Conservation (phyloP, 352 stramenopile genomes). For the Globisporangium recalcitrans region DNA sequence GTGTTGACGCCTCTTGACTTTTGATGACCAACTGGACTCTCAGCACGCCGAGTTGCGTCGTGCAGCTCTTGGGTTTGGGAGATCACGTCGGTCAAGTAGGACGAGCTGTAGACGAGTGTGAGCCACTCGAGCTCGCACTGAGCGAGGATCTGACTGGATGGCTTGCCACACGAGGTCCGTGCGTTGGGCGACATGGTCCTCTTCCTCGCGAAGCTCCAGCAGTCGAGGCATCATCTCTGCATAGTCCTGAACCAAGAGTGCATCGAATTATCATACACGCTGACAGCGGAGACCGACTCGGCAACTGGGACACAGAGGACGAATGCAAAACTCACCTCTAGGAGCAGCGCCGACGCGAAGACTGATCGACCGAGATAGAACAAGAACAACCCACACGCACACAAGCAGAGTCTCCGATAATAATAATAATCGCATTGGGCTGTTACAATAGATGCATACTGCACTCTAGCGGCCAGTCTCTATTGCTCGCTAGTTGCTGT, state of each 20-base stretch:
- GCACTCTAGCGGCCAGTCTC: no score
- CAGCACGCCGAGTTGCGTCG: background rate
- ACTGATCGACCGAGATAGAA: no score
- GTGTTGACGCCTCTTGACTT: no score
- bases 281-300: no score
- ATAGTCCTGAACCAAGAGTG: constrained; percentile 12
- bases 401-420: constrained; percentile 2
- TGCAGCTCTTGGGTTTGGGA: background rate
- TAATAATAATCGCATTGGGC: constrained; percentile 13
- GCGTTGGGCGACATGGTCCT: constrained; percentile 21
- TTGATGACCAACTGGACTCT: background rate
- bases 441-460: background rate
- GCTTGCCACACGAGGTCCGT: constrained; percentile 12
- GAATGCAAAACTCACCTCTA: constrained; percentile 22
- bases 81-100: constrained; percentile 8
- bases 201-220: constrained; percentile 28
- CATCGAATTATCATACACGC: no score
- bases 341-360: constrained; percentile 19
- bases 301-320: no score
- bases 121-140: constrained; percentile 11
- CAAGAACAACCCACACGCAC: no score
- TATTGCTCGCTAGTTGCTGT: constrained; percentile 5
- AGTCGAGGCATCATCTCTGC: constrained; percentile 24
- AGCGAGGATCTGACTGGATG: background rate
- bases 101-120: background rate